Conservation (phyloP, 2,329 filamentous ascomycete species). For the Diaporthe sp. region DNA sequence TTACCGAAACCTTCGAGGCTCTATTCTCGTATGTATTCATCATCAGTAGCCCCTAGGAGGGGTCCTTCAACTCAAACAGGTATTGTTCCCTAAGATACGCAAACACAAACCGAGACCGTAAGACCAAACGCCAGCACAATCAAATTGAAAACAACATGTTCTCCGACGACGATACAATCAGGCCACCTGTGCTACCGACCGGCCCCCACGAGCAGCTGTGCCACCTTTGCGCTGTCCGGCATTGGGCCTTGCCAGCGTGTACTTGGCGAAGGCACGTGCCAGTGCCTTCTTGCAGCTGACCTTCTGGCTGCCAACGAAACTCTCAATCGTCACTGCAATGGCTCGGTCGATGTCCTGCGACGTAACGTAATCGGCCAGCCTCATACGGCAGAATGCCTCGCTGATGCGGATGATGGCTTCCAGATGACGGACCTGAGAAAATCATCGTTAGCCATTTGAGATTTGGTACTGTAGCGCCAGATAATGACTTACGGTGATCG, state of each 20-base stretch:
- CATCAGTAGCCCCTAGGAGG: conserved; percentile 20
- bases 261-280: conserved; percentile 95
- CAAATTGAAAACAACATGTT: conserved; percentile 21
- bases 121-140: conserved; percentile 35
- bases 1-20: conserved; percentile 30
- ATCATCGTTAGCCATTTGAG: conserved; percentile 7
- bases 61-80: conserved; percentile 14
- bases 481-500: conserved; percentile 84
- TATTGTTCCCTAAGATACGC: conserved; percentile 20
- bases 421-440: conserved; percentile 86
- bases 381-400: conserved; percentile 97
- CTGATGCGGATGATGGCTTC: conserved; percentile 97
- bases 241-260: conserved; percentile 71
- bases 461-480: background rate
- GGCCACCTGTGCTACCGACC: conserved; percentile 38
- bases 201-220: conserved; percentile 43
- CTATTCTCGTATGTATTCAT: conserved; percentile 33
- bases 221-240: conserved; percentile 49
- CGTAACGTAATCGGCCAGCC: conserved; percentile 94
- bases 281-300: conserved; percentile 98
- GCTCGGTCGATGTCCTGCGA: conserved; percentile 94
- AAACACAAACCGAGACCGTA: conserved; percentile 12
- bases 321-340: conserved; percentile 96
- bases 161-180: conserved; percentile 7
- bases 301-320: conserved; percentile 96